Evolutionary conservation across 257 asterid species (phyloP).

Genomic region (Capsicum pubescens): DNA sequence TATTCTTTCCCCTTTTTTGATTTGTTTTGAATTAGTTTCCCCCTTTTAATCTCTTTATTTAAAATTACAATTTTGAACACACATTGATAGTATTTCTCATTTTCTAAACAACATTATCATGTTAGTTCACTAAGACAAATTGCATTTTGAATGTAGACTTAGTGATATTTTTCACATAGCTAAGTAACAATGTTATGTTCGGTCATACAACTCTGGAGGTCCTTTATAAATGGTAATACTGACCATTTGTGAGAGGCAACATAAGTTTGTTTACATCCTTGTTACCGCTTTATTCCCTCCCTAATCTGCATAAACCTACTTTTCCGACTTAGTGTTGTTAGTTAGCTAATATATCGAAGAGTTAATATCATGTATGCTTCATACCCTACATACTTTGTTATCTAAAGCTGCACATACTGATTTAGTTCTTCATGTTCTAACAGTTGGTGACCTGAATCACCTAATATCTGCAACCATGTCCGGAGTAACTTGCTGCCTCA

Average conservation of each 20-base stretch:
- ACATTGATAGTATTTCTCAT: too few species aligned
- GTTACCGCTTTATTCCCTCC: background rate
- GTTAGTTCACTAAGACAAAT: background rate
- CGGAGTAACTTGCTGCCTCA: conserved; percentile 59
- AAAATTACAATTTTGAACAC: too few species aligned
- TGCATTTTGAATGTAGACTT: background rate
- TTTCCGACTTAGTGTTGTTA: background rate
- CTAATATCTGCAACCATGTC: conserved; percentile 60
- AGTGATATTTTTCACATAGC: background rate
- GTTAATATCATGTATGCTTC: background rate
- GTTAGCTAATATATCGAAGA: background rate
- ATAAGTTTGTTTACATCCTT: background rate
- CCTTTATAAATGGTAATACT: background rate
- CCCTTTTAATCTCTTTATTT: too few species aligned
- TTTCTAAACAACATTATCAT: too few species aligned
- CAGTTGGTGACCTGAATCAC: conserved; percentile 64
- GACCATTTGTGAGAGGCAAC: background rate
- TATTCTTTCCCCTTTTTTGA: background rate
- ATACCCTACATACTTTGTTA: background rate
- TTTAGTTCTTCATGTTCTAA: background rate
- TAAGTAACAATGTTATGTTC: background rate
- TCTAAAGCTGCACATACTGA: background rate
- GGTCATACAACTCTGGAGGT: background rate
- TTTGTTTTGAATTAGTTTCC: background rate
- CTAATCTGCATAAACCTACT: background rate